Conservation (phyloP, 345 rosid species). For the Erucastrum elatum region DNA sequence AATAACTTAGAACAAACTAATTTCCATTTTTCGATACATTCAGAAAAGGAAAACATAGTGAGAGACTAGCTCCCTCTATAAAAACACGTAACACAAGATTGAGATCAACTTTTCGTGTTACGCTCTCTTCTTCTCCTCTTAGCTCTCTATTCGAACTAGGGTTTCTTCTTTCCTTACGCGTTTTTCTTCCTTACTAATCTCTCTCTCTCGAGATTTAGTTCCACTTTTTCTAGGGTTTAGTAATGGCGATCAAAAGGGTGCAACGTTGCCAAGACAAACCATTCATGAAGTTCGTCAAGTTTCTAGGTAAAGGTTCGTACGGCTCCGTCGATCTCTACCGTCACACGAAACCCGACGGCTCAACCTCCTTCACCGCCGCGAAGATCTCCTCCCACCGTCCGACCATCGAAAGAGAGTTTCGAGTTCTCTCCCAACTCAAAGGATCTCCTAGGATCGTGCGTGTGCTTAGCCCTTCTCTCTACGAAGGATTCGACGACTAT, state of each 20-base stretch:
- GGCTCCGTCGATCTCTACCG: neutral
- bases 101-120: neutral
- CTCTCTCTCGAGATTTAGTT: neutral
- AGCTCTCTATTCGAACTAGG: neutral
- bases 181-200: neutral
- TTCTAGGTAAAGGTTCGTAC: neutral
- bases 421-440: constrained; percentile 18
- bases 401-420: constrained; percentile 9
- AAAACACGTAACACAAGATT: neutral
- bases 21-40: too few relatives aligned
- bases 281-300: neutral
- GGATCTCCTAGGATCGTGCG: neutral
- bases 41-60: too few relatives aligned
- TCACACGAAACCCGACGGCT: neutral
- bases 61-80: neutral
- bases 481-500: neutral
- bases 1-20: too few relatives aligned
- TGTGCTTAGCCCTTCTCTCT: neutral
- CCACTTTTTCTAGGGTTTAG: neutral
- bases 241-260: neutral
- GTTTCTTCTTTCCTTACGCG: neutral
- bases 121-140: neutral
- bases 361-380: neutral
- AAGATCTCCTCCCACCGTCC: neutral
- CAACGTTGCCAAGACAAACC: neutral